phyloP scores from a whole-genome alignment of 1,284 basidiomycete species.

The Apiotrichum siamense region DNA sequence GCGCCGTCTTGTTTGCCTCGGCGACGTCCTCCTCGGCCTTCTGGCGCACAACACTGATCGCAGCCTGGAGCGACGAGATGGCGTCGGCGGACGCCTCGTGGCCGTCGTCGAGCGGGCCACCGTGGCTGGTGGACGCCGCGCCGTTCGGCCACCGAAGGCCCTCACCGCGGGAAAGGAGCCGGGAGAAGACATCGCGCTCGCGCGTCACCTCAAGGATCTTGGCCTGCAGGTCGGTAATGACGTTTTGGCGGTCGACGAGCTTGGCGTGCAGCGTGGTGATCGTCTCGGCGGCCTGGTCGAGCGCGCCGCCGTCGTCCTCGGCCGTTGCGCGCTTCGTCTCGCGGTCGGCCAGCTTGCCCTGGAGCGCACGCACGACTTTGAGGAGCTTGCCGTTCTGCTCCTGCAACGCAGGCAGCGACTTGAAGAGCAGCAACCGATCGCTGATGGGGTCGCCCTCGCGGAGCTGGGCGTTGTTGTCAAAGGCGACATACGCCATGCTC shows the following conservation, averaged over 20 bases:
- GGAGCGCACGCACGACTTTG: slow-evolving; percentile 72
- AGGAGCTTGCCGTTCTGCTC: slow-evolving; percentile 81
- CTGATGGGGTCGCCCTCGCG: slow-evolving; percentile 70
- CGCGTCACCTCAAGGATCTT: slow-evolving; percentile 72
- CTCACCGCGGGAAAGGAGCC: slow-evolving; percentile 55
- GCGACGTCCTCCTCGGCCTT: slow-evolving; percentile 61
- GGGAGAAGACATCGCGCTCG: slow-evolving; percentile 80
- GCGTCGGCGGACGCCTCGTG: slow-evolving; percentile 16
- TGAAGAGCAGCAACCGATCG: slow-evolving; percentile 83
- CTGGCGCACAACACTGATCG: slow-evolving; percentile 64
- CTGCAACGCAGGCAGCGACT: slow-evolving; percentile 70
- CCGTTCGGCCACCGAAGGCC: slow-evolving; percentile 31
- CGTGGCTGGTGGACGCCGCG: neutral
- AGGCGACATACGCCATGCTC: slow-evolving; percentile 63
- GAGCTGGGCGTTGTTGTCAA: slow-evolving; percentile 50
- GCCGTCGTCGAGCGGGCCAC: slow-evolving; percentile 20
- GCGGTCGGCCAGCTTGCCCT: slow-evolving; percentile 67
- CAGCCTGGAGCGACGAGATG: slow-evolving; percentile 30
- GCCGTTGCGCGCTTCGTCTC: slow-evolving; percentile 62
- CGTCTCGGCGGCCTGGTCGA: slow-evolving; percentile 72
- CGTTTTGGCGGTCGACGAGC: slow-evolving; percentile 53
- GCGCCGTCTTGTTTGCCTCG: slow-evolving; percentile 62
- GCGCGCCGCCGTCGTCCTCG: slow-evolving; percentile 58
- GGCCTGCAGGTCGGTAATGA: slow-evolving; percentile 49
- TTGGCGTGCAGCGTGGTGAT: slow-evolving; percentile 69